Percentiles rank a stretch among this genome's conserved stretches.
Evolutionary conservation across 2,329 filamentous ascomycete species (phyloP).

Genomic region (Botryosphaeria dothidea): DNA sequence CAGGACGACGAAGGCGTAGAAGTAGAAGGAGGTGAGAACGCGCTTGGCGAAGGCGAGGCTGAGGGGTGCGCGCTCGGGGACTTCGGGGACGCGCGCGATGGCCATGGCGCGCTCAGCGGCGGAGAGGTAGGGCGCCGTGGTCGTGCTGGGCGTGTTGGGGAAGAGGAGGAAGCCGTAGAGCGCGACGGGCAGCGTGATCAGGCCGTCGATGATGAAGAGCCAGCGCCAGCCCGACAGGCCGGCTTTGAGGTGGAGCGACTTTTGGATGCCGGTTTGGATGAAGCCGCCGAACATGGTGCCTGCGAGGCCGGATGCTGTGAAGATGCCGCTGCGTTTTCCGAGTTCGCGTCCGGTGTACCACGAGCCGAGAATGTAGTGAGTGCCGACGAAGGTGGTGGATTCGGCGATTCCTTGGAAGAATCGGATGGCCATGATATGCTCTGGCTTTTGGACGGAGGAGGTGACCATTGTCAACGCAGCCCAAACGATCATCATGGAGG

Average conservation of each 20-base stretch:
- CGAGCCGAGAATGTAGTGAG: conserved; percentile 61
- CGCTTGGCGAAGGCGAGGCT: conserved; percentile 54
- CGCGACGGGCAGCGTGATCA: conserved; percentile 59
- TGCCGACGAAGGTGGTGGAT: conserved; percentile 58
- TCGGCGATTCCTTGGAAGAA: conserved; percentile 57
- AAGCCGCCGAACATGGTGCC: conserved; percentile 65
- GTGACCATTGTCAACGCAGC: conserved; percentile 64
- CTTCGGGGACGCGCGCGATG: conserved; percentile 46
- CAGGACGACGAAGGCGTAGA: conserved; percentile 66
- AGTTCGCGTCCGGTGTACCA: conserved; percentile 65
- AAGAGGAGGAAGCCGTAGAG: conserved; percentile 55
- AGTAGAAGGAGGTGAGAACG: conserved; percentile 62
- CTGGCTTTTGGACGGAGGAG: conserved; percentile 52
- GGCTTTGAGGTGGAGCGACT: conserved; percentile 46
- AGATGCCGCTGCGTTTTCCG: conserved; percentile 62
- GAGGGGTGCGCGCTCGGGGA: conserved; percentile 50
- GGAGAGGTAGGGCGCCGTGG: conserved; percentile 45
- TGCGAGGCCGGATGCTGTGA: conserved; percentile 60
- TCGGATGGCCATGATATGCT: conserved; percentile 61
- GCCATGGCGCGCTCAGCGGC: conserved; percentile 45
- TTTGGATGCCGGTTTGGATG: conserved; percentile 57
- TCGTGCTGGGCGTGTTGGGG: conserved; percentile 46
- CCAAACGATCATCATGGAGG: conserved; percentile 65
- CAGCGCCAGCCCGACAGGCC: conserved; percentile 59
- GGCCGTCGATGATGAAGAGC: conserved; percentile 49